Percentiles rank a stretch among this genome's conserved stretches.
Conservation (phyloP, 208 protist species). For the Acanthamoeba royreba region DNA sequence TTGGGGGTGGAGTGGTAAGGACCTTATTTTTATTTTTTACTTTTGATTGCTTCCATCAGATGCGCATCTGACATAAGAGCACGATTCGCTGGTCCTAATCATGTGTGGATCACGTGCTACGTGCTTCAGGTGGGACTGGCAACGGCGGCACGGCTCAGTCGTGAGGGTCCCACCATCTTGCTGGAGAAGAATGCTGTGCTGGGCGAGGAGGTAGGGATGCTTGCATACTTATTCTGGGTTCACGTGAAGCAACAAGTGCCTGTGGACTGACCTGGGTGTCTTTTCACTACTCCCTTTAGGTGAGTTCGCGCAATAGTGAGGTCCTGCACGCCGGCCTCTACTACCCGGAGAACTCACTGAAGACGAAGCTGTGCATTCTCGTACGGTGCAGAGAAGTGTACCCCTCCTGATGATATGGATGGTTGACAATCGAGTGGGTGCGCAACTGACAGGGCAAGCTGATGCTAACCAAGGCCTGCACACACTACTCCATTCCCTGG, state of each 20-base stretch:
- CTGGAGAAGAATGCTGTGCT: neutral
- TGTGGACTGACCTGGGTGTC: too few relatives aligned
- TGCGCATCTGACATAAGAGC: neutral
- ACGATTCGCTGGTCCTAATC: neutral
- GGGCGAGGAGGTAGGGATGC: neutral
- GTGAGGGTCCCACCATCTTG: neutral
- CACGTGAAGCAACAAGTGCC: too few relatives aligned
- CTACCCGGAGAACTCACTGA: neutral
- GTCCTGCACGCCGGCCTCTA: neutral
- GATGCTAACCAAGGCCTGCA: neutral
- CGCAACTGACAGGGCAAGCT: neutral
- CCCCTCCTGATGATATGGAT: too few relatives aligned
- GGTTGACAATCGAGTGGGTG: neutral
- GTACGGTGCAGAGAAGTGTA: too few relatives aligned
- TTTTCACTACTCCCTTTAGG: too few relatives aligned
- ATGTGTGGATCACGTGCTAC: neutral
- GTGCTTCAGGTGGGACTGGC: slow-evolving; percentile 1
- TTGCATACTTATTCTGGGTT: too few relatives aligned
- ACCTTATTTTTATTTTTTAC: neutral
- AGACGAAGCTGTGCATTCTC: neutral
- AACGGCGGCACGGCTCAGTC: neutral
- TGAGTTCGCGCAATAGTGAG: neutral
- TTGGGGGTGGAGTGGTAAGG: neutral
- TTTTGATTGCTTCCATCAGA: neutral
- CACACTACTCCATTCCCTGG: neutral